Evolutionary conservation across 352 stramenopile genomes (phyloP).

Genomic region (Peronospora farinosa): DNA sequence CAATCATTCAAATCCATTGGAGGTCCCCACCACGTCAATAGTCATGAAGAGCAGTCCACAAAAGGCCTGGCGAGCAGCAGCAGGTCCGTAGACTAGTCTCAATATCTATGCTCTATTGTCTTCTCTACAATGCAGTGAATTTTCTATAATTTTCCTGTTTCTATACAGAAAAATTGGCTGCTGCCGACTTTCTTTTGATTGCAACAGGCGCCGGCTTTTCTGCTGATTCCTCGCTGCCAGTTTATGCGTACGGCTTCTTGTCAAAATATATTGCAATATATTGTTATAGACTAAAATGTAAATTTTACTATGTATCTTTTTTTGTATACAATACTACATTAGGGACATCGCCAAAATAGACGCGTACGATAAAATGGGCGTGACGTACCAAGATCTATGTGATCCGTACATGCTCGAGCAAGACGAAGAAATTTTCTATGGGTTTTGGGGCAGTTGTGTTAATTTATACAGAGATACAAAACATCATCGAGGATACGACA

Average conservation of each 20-base stretch:
- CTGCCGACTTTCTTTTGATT: slow-evolving; percentile 81
- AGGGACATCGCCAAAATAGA: slow-evolving; percentile 83
- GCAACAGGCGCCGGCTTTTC: slow-evolving; percentile 87
- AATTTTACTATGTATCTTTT: slow-evolving; percentile 8
- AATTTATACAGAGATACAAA: slow-evolving; percentile 80
- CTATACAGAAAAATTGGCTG: slow-evolving; percentile 50
- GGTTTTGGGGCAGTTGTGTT: slow-evolving; percentile 88
- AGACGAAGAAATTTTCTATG: slow-evolving; percentile 83
- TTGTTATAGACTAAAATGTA: slow-evolving; percentile 4
- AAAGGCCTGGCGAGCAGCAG: slow-evolving; percentile 24
- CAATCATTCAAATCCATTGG: slow-evolving; percentile 4
- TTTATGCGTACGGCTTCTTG: slow-evolving; percentile 68
- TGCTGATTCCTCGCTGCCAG: slow-evolving; percentile 82
- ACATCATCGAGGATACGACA: slow-evolving; percentile 72
- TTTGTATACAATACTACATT: background rate
- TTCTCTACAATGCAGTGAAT: background rate
- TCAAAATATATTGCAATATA: background rate
- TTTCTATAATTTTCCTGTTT: background rate
- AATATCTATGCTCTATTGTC: background rate
- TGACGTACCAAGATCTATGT: slow-evolving; percentile 88
- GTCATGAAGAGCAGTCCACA: slow-evolving; percentile 8
- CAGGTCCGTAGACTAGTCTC: slow-evolving; percentile 19
- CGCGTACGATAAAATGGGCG: slow-evolving; percentile 65
- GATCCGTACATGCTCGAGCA: slow-evolving; percentile 78
- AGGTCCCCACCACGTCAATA: background rate